A percentile compares a stretch with the other conserved stretches of the same genome.
These are phyloP conservation scores for Diutina neorugosa DNA, from an alignment of 1,139 yeast genomes.

Conservation along the genomic window DNA sequence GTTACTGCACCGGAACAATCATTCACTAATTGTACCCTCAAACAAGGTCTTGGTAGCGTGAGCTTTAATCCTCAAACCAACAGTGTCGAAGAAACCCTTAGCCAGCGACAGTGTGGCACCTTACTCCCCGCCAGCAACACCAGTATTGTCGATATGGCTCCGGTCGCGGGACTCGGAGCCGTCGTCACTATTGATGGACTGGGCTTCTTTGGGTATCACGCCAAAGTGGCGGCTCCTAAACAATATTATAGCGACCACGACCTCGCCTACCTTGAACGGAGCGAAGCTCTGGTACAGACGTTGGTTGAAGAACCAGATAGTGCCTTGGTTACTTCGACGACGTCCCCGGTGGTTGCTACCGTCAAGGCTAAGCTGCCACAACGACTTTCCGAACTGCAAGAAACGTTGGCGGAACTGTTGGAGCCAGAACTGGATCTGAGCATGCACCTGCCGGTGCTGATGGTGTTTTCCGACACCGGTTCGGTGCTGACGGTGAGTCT, in stretches of 20 bases:
- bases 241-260: not conserved
- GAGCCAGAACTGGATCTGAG: not conserved
- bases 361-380: not conserved
- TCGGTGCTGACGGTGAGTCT: not conserved
- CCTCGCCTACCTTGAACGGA: not conserved
- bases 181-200: constrained; percentile 40
- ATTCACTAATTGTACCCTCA: constrained; percentile 23
- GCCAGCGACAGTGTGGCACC: constrained; percentile 50
- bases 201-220: constrained; percentile 45
- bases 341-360: not conserved
- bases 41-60: constrained; percentile 35
- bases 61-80: constrained; percentile 22
- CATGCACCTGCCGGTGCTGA: not conserved
- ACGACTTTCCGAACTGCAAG: not conserved
- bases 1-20: constrained; percentile 15
- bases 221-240: not conserved
- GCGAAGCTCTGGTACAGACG: not conserved
- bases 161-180: constrained; percentile 16
- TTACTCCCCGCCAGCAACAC: constrained; percentile 45
- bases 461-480: not conserved
- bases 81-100: constrained; percentile 17
- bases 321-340: not conserved
- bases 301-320: not conserved
- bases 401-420: not conserved
- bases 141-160: constrained; percentile 31